phyloP scores from a whole-genome alignment of 1,284 basidiomycete species.

The Leccinum cinnamomeum region DNA sequence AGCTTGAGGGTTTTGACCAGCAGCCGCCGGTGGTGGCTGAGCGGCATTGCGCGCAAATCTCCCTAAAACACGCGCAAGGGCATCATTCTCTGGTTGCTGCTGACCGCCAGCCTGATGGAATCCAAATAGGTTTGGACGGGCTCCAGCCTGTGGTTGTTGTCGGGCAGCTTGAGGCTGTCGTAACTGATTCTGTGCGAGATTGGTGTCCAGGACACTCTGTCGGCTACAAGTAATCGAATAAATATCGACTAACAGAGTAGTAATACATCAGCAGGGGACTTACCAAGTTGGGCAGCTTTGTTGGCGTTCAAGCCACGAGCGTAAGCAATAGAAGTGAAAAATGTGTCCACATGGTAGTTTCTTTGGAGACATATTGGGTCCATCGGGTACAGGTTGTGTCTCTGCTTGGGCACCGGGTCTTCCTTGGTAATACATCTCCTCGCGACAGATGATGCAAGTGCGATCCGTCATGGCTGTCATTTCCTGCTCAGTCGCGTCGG shows the following conservation, averaged over 20 bases:
- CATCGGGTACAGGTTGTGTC: slow-evolving; percentile 47
- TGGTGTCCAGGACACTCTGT: slow-evolving; percentile 75
- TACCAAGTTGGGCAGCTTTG: slow-evolving; percentile 96
- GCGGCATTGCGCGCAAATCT: slow-evolving; percentile 46
- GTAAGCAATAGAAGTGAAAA: slow-evolving; percentile 97
- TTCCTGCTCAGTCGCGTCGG: slow-evolving; percentile 89
- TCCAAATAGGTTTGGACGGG: slow-evolving; percentile 32
- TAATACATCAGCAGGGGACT: slow-evolving; percentile 28
- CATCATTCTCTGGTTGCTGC: slow-evolving; percentile 39
- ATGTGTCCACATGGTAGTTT: slow-evolving; percentile 96
- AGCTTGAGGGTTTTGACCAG: slow-evolving; percentile 21
- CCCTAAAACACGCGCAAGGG: slow-evolving; percentile 45
- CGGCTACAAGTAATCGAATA: slow-evolving; percentile 52
- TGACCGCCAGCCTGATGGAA: slow-evolving; percentile 29
- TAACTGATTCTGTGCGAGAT: slow-evolving; percentile 34
- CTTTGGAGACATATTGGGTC: slow-evolving; percentile 94
- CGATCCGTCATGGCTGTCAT: slow-evolving; percentile 78
- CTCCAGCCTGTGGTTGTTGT: slow-evolving; percentile 37
- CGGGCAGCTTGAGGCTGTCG: slow-evolving; percentile 38
- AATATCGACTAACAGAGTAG: slow-evolving; percentile 10
- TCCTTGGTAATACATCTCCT: slow-evolving; percentile 78
- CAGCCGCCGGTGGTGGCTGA: slow-evolving; percentile 28
- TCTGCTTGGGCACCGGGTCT: slow-evolving; percentile 36
- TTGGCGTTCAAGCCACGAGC: slow-evolving; percentile 97
- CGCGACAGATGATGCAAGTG: slow-evolving; percentile 98